These are phyloP conservation scores for Paspalum vaginatum DNA, from an alignment of 176 grass and related monocot species.

Conservation along the genomic window DNA sequence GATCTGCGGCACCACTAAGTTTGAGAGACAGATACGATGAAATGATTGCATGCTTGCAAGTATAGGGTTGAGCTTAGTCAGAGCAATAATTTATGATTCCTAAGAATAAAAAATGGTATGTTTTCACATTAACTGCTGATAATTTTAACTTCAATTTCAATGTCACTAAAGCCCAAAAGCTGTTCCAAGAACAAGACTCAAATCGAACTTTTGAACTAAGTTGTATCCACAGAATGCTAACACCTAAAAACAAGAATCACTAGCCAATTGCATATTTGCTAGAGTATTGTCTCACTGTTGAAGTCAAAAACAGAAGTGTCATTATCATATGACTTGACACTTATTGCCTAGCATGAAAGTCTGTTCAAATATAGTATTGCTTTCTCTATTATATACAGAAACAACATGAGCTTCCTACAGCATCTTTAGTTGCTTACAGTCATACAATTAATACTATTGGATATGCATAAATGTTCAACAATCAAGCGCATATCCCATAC, in stretches of 20 bases:
- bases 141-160: neutral
- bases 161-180: neutral
- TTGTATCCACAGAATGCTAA: neutral
- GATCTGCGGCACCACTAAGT: slow-evolving; percentile 49
- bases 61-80: slow-evolving; percentile 2
- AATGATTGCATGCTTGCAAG: neutral
- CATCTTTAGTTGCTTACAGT: slow-evolving; percentile 13
- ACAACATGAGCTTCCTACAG: neutral
- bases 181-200: neutral
- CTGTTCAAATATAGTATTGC: neutral
- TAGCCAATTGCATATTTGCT: neutral
- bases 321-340: neutral
- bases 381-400: neutral
- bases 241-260: slow-evolving; percentile 17
- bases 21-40: neutral
- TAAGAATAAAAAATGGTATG: neutral
- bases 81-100: neutral
- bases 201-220: neutral
- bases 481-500: neutral
- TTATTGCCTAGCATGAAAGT: slow-evolving; percentile 12
- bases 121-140: neutral
- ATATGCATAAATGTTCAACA: slow-evolving; percentile 7
- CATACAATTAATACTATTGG: neutral
- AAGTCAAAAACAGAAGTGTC: slow-evolving; percentile 15
- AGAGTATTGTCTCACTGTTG: slow-evolving; percentile 16